phyloP scores from a whole-genome alignment of 192 early-diverging fungal genomes.

The Linderina pennispora region DNA sequence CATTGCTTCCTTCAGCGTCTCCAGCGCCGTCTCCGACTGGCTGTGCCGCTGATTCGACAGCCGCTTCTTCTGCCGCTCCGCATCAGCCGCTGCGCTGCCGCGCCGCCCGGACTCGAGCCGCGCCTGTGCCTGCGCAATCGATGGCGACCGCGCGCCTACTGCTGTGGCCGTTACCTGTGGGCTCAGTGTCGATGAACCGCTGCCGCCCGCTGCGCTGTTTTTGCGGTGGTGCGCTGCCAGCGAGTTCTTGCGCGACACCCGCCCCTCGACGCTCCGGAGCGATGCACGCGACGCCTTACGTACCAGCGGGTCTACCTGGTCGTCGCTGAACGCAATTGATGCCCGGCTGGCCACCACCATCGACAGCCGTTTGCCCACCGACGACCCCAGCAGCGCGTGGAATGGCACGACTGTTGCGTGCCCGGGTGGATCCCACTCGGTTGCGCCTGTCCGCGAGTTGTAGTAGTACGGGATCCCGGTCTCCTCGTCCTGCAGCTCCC shows the following conservation, averaged over 20 bases:
- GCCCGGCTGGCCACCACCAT: constrained; percentile 48
- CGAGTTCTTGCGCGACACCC: constrained; percentile 30
- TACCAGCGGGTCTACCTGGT: constrained; percentile 20
- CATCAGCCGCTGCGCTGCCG: not conserved
- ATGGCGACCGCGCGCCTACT: not conserved
- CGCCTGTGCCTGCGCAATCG: constrained; percentile 3
- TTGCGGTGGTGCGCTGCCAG: constrained; percentile 2
- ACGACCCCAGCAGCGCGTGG: constrained; percentile 62
- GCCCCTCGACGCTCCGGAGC: constrained; percentile 24
- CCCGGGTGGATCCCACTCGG: constrained; percentile 82
- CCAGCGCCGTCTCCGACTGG: constrained; percentile 43
- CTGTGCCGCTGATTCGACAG: constrained; percentile 32
- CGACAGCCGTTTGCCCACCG: constrained; percentile 75
- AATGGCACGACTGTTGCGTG: constrained; percentile 68
- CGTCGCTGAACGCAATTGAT: constrained; percentile 37
- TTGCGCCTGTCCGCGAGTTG: constrained; percentile 76
- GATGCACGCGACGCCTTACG: constrained; percentile 36
- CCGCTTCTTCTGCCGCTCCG: constrained; percentile 2
- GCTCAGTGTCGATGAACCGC: not conserved
- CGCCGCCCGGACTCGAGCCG: constrained; percentile 12
- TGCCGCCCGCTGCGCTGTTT: not conserved
- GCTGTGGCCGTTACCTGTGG: not conserved
- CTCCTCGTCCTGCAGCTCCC: constrained; percentile 90
- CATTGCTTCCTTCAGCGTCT: constrained; percentile 30
- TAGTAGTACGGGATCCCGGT: constrained; percentile 89